Base-by-base conservation (phyloP, 305 asterid genomes). In the Fraxinus nigra region DNA sequence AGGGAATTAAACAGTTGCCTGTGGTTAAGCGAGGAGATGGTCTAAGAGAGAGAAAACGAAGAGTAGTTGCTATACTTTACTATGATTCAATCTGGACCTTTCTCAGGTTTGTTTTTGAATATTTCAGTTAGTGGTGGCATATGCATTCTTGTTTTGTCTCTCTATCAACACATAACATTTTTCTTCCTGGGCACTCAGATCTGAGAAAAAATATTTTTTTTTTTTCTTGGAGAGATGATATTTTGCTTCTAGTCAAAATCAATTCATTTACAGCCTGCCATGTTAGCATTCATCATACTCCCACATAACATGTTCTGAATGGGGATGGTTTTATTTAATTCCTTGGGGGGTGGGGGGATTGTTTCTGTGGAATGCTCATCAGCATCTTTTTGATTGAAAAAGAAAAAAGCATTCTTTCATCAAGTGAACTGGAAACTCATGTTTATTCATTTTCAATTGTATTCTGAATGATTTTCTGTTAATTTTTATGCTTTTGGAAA, bases 1-100 rank as follows among this genome's bases (percentile, higher is more conserved):
- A 94, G 90, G 98, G 91, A 73, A 90, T 96, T 81, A 93, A 91
- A 65, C 99, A 92, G 83, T 87, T 96, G 87, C 97, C 99, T 72
- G 98, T 96, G 83, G 86, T 94, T 74, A 92, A 87, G 78, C 98
- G 74, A 20, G 91, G 89, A 81, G 93, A 90, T 82, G 76, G 74
- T 79, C 94, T 81, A 80, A 90, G 90, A 87, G 97, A 92, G 84
- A 75, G 91, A 88, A 95, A 88, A 79, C 95, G 88, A 79, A 90
- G 72, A 83, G 56, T 89, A 81, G 85, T 85, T 78, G 97, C 91
- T 81, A 81, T 96, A 84, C 94, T 94, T 82, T 90, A 88, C 80
- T 94, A 94, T 10, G 95, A 96, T 80, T 93, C 97, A 37, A 89
- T 96, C 79, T 92, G 91, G 94, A 80, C 81, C 43, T 88, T 85